Evolutionary conservation across 2,329 filamentous ascomycete species (phyloP).

Genomic region (Fonsecaea erecta): DNA sequence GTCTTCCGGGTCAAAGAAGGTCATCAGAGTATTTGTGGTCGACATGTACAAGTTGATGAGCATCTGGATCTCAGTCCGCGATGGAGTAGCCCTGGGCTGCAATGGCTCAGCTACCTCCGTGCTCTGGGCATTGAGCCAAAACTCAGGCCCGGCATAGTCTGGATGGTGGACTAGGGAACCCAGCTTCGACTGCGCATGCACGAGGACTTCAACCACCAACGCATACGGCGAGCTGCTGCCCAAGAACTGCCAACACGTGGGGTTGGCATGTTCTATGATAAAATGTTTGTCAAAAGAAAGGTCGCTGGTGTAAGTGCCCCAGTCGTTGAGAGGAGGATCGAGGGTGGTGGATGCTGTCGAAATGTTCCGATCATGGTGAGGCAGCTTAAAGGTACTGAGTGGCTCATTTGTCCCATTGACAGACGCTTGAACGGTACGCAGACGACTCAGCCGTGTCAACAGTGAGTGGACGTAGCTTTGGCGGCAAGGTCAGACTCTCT

Average conservation of each 20-base stretch:
- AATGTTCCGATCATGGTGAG: slow-evolving; percentile 28
- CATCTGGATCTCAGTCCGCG: slow-evolving; percentile 34
- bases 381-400: slow-evolving; percentile 12
- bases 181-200: slow-evolving; percentile 37
- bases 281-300: slow-evolving; percentile 40
- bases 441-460: slow-evolving; percentile 35
- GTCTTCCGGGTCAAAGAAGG: slow-evolving; percentile 39
- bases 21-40: slow-evolving; percentile 41
- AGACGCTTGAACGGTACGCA: slow-evolving; percentile 35
- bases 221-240: slow-evolving; percentile 38
- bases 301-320: slow-evolving; percentile 35
- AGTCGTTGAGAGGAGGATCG: slow-evolving; percentile 26
- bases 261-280: slow-evolving; percentile 36
- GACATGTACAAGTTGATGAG: slow-evolving; percentile 40
- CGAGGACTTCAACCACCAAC: slow-evolving; percentile 37
- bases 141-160: slow-evolving; percentile 36
- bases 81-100: slow-evolving; percentile 29
- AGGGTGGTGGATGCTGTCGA: slow-evolving; percentile 25
- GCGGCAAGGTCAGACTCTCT: slow-evolving; percentile 1
- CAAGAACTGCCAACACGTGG: slow-evolving; percentile 39
- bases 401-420: slow-evolving; percentile 30
- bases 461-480: slow-evolving; percentile 39
- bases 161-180: slow-evolving; percentile 36
- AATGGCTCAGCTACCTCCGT: slow-evolving; percentile 31
- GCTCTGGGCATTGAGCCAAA: slow-evolving; percentile 35